Evolutionary conservation across 805 yeast genomes (phyloP).

Genomic region (Yamadazyma nakazawae): DNA sequence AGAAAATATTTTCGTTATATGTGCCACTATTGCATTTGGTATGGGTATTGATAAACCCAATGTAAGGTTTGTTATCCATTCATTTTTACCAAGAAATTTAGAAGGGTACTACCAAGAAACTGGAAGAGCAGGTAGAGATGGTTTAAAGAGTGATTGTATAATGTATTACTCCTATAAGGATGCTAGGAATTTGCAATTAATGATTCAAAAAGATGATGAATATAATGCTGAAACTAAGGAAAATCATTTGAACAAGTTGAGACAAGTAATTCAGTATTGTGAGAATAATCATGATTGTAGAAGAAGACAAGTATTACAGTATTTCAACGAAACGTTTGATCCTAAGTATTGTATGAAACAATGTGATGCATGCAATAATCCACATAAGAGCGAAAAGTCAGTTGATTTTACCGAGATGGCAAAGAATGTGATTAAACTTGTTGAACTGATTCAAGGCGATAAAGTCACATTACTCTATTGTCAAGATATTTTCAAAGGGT

Average conservation of each 20-base stretch:
- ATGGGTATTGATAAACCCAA: conserved; percentile 99
- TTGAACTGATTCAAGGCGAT: conserved; percentile 50
- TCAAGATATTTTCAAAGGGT: conserved; percentile 80
- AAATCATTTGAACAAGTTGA: conserved; percentile 69
- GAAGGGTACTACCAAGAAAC: conserved; percentile 98
- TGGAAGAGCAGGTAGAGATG: conserved; percentile 98
- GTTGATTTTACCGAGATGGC: conserved; percentile 72
- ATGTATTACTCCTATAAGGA: conserved; percentile 80
- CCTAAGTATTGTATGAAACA: conserved; percentile 58
- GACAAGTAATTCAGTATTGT: conserved; percentile 87
- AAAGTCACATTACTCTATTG: conserved; percentile 76
- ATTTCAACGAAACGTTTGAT: conserved; percentile 82
- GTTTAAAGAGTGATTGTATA: conserved; percentile 74
- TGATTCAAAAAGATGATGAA: conserved; percentile 76
- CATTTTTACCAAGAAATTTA: conserved; percentile 81
- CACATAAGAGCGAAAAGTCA: conserved; percentile 38
- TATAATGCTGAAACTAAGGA: conserved; percentile 63
- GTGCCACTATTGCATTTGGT: conserved; percentile 98
- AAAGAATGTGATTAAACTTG: conserved; percentile 54
- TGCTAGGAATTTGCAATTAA: conserved; percentile 67
- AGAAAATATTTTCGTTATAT: conserved; percentile 68
- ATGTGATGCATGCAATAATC: conserved; percentile 80
- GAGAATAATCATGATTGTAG: conserved; percentile 90
- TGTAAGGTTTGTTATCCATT: conserved; percentile 87
- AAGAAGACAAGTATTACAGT: conserved; percentile 81